phyloP scores from a whole-genome alignment of 371 early-diverging fungal species.

The Mucor velutinosus region DNA sequence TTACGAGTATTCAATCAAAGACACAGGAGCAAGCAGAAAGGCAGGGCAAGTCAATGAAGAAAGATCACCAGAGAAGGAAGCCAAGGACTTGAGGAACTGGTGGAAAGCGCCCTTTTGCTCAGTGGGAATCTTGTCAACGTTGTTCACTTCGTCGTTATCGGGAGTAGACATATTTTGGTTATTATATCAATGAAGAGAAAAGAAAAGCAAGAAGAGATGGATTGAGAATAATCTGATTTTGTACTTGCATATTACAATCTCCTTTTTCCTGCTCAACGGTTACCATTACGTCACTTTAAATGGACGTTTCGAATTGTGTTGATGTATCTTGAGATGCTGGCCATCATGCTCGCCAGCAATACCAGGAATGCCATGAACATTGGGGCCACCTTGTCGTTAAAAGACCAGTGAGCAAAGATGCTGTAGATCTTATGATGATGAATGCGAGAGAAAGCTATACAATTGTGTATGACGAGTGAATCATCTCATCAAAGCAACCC shows the following conservation, averaged over 20 bases:
- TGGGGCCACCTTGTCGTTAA: too few relatives aligned
- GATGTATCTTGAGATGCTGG: too few relatives aligned
- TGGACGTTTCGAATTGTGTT: not conserved
- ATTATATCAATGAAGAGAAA: slow-evolving; percentile 9
- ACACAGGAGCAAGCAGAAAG: slow-evolving; percentile 70
- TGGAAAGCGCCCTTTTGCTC: slow-evolving; percentile 69
- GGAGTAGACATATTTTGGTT: slow-evolving; percentile 11
- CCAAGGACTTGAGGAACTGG: slow-evolving; percentile 67
- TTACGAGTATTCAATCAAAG: slow-evolving; percentile 78
- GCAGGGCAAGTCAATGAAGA: slow-evolving; percentile 77
- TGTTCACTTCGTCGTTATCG: slow-evolving; percentile 39
- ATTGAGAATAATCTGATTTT: slow-evolving; percentile 1
- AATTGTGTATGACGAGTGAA: too few relatives aligned
- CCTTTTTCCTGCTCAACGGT: not conserved
- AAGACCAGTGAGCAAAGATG: too few relatives aligned
- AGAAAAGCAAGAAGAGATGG: not conserved
- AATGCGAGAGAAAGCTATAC: too few relatives aligned
- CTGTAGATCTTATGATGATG: too few relatives aligned
- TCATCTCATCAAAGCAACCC: too few relatives aligned
- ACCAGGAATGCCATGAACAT: too few relatives aligned
- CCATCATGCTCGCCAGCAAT: too few relatives aligned
- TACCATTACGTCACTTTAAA: not conserved
- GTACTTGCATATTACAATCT: slow-evolving; percentile 1
- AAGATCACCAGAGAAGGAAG: slow-evolving; percentile 78
- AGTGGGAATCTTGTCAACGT: slow-evolving; percentile 57